Conservation (phyloP, 495 filamentous ascomycete genomes). For the Penicillium coffeae region DNA sequence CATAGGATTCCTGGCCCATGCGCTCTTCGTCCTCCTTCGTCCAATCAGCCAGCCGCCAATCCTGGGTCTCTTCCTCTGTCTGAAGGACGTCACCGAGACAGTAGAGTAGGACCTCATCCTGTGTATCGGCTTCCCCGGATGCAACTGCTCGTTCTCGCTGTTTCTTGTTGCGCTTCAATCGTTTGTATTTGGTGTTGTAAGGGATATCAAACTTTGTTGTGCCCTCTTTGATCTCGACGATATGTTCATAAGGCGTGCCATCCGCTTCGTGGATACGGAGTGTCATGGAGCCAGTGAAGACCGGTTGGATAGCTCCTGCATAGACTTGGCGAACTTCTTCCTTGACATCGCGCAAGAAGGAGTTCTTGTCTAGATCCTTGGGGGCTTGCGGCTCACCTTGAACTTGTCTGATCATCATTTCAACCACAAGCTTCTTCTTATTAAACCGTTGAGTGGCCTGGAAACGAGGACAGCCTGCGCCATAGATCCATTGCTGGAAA, state of each 20-base stretch:
- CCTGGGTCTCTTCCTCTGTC: slow-evolving; percentile 69
- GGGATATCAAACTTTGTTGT: slow-evolving; percentile 84
- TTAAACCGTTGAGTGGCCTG: slow-evolving; percentile 86
- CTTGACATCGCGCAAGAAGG: slow-evolving; percentile 78
- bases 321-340: slow-evolving; percentile 70
- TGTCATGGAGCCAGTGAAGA: slow-evolving; percentile 95
- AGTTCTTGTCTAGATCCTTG: slow-evolving; percentile 55
- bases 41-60: slow-evolving; percentile 89
- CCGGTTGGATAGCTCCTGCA: slow-evolving; percentile 62
- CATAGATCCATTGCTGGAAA: slow-evolving; percentile 89
- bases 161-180: slow-evolving; percentile 85
- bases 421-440: slow-evolving; percentile 93
- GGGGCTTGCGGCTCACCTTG: slow-evolving; percentile 55
- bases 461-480: slow-evolving; percentile 83
- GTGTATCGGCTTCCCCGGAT: slow-evolving; percentile 64
- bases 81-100: slow-evolving; percentile 89
- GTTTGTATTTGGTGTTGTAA: slow-evolving; percentile 99
- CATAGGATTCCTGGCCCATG: slow-evolving; percentile 95
- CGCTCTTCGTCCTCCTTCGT: slow-evolving; percentile 73
- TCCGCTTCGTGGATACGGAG: slow-evolving; percentile 98
- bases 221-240: slow-evolving; percentile 87
- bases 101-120: slow-evolving; percentile 85
- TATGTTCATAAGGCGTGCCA: slow-evolving; percentile 97
- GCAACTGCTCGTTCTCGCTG: slow-evolving; percentile 74
- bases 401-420: slow-evolving; percentile 83